phyloP scores from a whole-genome alignment of 2,329 filamentous ascomycete genomes.

The Phaeomoniella chlamydospora region DNA sequence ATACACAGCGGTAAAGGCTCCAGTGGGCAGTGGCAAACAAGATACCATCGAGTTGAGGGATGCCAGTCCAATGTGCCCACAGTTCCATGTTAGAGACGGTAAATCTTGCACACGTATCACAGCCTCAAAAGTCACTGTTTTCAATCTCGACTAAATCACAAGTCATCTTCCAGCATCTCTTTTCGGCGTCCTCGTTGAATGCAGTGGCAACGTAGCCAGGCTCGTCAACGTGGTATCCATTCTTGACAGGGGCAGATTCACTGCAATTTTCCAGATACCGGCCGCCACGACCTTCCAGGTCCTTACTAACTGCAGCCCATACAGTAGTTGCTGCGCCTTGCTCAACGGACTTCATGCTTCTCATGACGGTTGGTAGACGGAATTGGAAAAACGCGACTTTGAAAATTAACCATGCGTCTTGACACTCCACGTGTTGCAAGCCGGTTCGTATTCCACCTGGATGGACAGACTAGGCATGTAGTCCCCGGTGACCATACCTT shows the following conservation, averaged over 20 bases:
- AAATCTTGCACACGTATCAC: too few species aligned
- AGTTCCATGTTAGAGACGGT: too few species aligned
- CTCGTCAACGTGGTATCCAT: background rate
- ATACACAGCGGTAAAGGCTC: too few species aligned
- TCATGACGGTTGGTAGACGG: slow-evolving; percentile 4
- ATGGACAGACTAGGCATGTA: slow-evolving; percentile 29
- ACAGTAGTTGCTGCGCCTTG: slow-evolving; percentile 15
- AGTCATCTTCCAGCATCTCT: background rate
- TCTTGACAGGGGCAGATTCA: background rate
- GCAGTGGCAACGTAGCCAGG: background rate
- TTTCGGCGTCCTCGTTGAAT: background rate
- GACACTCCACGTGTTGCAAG: slow-evolving; percentile 14
- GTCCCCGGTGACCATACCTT: slow-evolving; percentile 22
- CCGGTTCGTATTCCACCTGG: slow-evolving; percentile 30
- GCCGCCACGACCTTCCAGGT: slow-evolving; percentile 14
- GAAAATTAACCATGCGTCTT: slow-evolving; percentile 6
- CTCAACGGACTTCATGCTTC: slow-evolving; percentile 7
- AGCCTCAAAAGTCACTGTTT: too few species aligned
- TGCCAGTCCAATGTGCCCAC: too few species aligned
- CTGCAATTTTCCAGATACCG: slow-evolving; percentile 13
- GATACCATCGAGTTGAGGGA: too few species aligned
- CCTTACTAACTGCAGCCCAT: slow-evolving; percentile 14
- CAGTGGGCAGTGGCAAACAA: too few species aligned
- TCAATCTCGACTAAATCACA: background rate
- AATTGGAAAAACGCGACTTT: background rate